Evolutionary conservation across 2,329 filamentous ascomycete genomes (phyloP), one percentile per base, ranked within the genome.

Genomic region (Rasamsonia emersonii): DNA sequence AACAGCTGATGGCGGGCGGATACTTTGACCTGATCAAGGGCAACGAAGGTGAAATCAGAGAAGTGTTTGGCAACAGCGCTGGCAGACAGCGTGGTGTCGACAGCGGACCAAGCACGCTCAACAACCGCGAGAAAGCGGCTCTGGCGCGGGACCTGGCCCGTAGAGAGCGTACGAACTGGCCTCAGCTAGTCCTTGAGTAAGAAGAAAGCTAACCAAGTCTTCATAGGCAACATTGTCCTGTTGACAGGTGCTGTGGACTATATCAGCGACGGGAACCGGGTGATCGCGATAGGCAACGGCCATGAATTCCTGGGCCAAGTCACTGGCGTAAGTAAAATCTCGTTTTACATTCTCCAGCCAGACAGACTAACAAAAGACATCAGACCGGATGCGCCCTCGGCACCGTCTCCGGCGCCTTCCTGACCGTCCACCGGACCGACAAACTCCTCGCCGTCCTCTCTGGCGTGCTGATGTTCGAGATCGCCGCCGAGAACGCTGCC

Each of bases 11-110:
- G 50, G 65, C 73, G 0, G 70, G 67, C 3, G 86, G 86, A 23
- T 84, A 84, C 56, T 83, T 93, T 47, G 77, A 85, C 55, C 68
- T 95, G 24, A 88, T 96, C 59, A 96, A 96, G 55, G 89, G 89
- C 29, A 96, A 96, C 59, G 85, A 93, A 53, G 77, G 81, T 33
- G 91, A 96, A 58, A 86, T 96, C 39, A 68, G 73, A 28, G 78
- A 82, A 3, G 77, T 89, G 0, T 73, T 71, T 23, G 81, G 80
- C 8, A 65, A 71, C 25, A 59, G 53, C 15, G 56, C 56, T 8
- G 61, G 66, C 2, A 73, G 77, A 41, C 89, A 95, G 59, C 77
- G 80, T 25, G 89, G 89, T 29, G 89, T 96, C 8, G 89, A 96
- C 59, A 85, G 79, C 40, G 73, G 72, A 1, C 61, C 72, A 3